Base-by-base conservation (phyloP, 148 eudicot species). In the Spergularia bocconei region DNA sequence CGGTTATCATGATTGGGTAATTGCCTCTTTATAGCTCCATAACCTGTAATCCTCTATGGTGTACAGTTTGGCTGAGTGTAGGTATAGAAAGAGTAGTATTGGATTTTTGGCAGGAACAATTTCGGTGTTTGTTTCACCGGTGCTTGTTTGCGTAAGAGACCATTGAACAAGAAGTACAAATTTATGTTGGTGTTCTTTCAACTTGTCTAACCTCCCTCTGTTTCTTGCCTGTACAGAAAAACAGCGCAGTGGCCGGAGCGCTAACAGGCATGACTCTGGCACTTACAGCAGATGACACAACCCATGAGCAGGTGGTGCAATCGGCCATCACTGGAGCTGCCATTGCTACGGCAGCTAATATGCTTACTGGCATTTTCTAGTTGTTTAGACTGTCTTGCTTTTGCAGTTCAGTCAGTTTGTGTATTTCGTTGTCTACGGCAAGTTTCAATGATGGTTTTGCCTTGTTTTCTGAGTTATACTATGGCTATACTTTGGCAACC, bases 261-360 rank as follows among this genome's bases (percentile, higher is more conserved):
- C 29, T 95, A 7, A 92, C 97, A 0, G 97, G 98, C 15, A 84
- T 89, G 68, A 91, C 97, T 3, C 33, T 92, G 16, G 92, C 98
- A 10, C 53, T 92, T 72, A 91, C 93, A 12, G 48, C 91, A 0
- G 90, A 90, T 1, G 84, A 84, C 50, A 78, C 88, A 9, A 86
- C 92, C 0, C 98, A 90, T 54, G 97, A 92, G 78, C 96, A 92
- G 62, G 84, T 95, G 14, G 92, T 95, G 88, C 96, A 92, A 54
- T 90, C 89, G 8, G 98, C 98, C 8, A 90, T 92, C 38, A 92
- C 97, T 1, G 97, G 98, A 56, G 98, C 98, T 13, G 98, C 98
- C 19, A 70, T 95, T 66, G 93, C 98, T 53, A 85, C 98, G 17
- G 92, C 98, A 16, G 97, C 97, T 4, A 89, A 89, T 74, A 88